Base-by-base conservation (phyloP, 192 early-diverging fungal species). In the Cladochytrium replicatum region DNA sequence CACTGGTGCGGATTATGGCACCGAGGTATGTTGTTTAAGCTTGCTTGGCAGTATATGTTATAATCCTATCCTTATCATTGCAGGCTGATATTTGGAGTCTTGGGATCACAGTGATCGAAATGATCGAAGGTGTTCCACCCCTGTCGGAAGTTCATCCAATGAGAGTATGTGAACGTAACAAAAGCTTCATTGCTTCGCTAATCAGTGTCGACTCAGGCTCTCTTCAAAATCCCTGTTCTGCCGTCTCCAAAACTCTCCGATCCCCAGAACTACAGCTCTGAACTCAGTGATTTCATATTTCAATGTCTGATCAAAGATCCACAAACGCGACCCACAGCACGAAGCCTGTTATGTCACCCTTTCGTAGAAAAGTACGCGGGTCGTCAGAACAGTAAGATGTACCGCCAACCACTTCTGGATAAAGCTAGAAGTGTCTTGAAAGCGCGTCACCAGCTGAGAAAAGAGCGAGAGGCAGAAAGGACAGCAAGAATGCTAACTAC, bases 91-190 rank as follows among this genome's bases (percentile, higher is more conserved):
- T 79, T 13, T 79, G 76, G 76, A 74, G 70, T 2, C 47, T 77
- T 4, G 76, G 74, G 7, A 79, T 79, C 57, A 74, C 67, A 51
- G 74, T 66, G 2, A 79, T 79, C 41, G 76, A 79, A 40, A 74
- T 77, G 61, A 61, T 66, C 17, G 73, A 79, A 15, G 76, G 73
- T 6, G 68, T 67, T 25, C 76, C 76, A 11, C 76, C 76, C 22
- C 62, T 64, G 45, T 77, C 89, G 1, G 86, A 93, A 50, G 61
- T 88, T 49, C 88, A 88, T 46, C 89, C 91, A 2, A 87, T 91
- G 80, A 85, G 86, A 60, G 91, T n/a, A n/a, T n/a, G n/a, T n/a
- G n/a, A n/a, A n/a, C n/a, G n/a, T n/a, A n/a, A n/a, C n/a, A n/a
- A n/a, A n/a, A n/a, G n/a, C n/a, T n/a, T n/a, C n/a, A n/a, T n/a